Evolutionary conservation across 2,329 filamentous ascomycete genomes (phyloP).

Genomic region (Plectosphaerella sp.): DNA sequence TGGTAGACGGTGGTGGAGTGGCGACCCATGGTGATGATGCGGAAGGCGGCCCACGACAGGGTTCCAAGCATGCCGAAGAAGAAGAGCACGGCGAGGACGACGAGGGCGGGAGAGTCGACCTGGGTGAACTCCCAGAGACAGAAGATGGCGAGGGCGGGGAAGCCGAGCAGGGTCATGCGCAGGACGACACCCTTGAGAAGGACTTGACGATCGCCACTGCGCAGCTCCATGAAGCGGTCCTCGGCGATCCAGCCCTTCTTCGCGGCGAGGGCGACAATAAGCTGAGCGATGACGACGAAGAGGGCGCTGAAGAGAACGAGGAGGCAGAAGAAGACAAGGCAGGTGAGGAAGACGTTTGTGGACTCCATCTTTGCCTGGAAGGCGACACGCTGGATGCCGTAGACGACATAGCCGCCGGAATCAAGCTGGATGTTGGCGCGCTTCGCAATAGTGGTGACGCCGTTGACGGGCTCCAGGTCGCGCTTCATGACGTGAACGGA

Average conservation of each 20-base stretch:
- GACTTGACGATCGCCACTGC: conserved; percentile 85
- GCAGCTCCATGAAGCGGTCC: conserved; percentile 89
- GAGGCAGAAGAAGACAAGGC: conserved; percentile 81
- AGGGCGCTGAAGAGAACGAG: conserved; percentile 73
- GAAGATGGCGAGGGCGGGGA: conserved; percentile 84
- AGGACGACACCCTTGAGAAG: conserved; percentile 92
- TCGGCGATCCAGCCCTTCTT: conserved; percentile 74
- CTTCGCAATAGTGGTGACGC: conserved; percentile 38
- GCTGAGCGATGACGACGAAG: conserved; percentile 75
- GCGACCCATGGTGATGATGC: conserved; percentile 84
- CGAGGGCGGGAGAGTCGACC: conserved; percentile 77
- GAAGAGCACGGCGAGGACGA: conserved; percentile 86
- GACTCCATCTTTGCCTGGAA: conserved; percentile 81
- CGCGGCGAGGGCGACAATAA: conserved; percentile 68
- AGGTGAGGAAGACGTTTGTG: conserved; percentile 92
- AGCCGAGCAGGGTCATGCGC: conserved; percentile 84
- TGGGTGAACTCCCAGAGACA: conserved; percentile 92
- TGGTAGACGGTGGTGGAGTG: conserved; percentile 88
- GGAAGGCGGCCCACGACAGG: conserved; percentile 80
- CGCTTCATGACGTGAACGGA: conserved; percentile 82
- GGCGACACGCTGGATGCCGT: conserved; percentile 83
- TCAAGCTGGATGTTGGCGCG: conserved; percentile 49
- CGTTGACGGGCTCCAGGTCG: conserved; percentile 26
- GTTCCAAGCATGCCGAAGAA: conserved; percentile 75
- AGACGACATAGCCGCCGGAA: conserved; percentile 59